These are phyloP conservation scores for Blastobotrys persicus DNA, from an alignment of 1,139 yeast species.

Conservation along the genomic window DNA sequence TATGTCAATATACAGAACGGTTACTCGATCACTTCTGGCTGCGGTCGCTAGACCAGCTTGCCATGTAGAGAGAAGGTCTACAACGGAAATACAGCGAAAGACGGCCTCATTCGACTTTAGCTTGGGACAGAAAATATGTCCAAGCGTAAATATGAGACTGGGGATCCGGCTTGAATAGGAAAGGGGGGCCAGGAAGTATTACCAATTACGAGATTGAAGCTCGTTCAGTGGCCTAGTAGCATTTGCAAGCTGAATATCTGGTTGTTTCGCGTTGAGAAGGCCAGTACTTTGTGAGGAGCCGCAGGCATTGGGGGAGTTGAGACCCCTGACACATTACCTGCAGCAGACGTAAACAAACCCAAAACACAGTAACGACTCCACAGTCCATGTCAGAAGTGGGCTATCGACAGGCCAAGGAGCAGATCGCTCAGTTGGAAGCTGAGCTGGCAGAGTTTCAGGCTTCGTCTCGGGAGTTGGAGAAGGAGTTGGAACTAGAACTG, in stretches of 20 bases:
- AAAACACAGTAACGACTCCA: background rate
- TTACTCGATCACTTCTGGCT: too few species aligned
- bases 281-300: too few species aligned
- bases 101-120: too few species aligned
- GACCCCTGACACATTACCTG: slow-evolving; percentile 5
- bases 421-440: slow-evolving; percentile 37
- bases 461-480: slow-evolving; percentile 38
- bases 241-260: background rate
- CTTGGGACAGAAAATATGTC: background rate
- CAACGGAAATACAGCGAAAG: too few species aligned
- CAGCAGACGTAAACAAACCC: slow-evolving; percentile 2
- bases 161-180: background rate
- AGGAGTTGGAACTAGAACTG: slow-evolving; percentile 38
- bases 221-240: background rate
- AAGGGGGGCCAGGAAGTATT: background rate
- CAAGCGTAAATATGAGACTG: background rate
- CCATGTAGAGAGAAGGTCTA: too few species aligned
- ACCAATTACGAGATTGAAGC: background rate
- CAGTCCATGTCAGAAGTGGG: slow-evolving; percentile 13
- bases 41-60: too few species aligned
- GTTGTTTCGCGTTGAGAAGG: background rate
- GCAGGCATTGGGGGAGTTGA: background rate
- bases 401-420: slow-evolving; percentile 31
- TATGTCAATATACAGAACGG: too few species aligned
- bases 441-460: slow-evolving; percentile 39